Conservation (phyloP, 768 basidiomycete species). For the Leccinum longicurvipes region DNA sequence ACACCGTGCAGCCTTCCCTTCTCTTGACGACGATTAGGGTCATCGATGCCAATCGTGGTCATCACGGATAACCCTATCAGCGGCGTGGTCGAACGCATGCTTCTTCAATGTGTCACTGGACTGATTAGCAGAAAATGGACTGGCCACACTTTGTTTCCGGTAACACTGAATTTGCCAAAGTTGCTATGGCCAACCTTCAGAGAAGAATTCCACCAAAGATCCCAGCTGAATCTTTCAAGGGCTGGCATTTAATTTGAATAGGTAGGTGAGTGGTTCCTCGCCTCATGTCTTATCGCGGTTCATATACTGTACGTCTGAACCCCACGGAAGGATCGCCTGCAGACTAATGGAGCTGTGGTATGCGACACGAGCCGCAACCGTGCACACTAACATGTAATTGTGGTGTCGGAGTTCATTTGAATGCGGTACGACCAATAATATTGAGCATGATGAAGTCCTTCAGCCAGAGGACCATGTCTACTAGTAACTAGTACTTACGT, state of each 20-base stretch:
- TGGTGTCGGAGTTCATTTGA: neutral
- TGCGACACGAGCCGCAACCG: neutral
- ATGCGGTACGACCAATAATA: neutral
- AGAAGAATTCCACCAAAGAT: neutral
- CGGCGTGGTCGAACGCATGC: constrained; percentile 19
- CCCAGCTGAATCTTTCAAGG: too few relatives aligned
- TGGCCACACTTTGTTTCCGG: neutral
- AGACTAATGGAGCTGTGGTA: neutral
- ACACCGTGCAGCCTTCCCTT: constrained; percentile 5
- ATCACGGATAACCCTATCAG: constrained; percentile 18
- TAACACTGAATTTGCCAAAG: neutral
- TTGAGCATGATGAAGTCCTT: too few relatives aligned
- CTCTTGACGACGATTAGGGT: constrained; percentile 11
- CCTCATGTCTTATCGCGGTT: neutral
- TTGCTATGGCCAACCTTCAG: neutral
- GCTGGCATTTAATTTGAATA: neutral
- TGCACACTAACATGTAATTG: neutral
- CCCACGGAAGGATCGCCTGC: neutral
- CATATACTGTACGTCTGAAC: neutral
- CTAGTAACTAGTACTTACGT: too few relatives aligned
- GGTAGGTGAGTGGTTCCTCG: neutral
- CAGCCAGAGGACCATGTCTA: too few relatives aligned
- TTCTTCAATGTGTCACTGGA: neutral
- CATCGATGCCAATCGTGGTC: constrained; percentile 27
- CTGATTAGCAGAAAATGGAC: neutral